Base-by-base conservation (phyloP, 306 rosid species). In the Dalbergia oliveri region DNA sequence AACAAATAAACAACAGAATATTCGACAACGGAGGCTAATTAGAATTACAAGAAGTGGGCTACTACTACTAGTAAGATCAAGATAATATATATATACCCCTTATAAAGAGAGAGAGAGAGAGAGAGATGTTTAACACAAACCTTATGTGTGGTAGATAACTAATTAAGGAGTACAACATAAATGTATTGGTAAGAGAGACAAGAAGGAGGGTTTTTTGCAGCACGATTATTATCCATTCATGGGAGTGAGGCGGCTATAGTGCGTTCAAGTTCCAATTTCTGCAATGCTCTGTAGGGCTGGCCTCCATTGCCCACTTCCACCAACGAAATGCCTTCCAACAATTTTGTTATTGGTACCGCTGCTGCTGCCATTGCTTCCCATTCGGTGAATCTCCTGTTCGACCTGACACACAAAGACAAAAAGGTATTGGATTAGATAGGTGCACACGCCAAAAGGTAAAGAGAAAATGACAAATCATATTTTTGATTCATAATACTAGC, bases 241-340 rank as follows among this genome's bases (percentile, higher is more conserved):
- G 69, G 53, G 53, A 50, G 72, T 58, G 76, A 78, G 56, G 5
- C 54, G 78, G n/a, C 7, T 26, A 26, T 2, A 26, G 31, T 26
- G 79, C 35, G 49, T 78, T 93, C 89, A 90, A 78, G 85, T 91
- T 82, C 97, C 97, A 83, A 89, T 15, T 87, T 94, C 98, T 89
- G 85, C 89, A 83, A 94, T 94, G 90, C 97, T 94, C 65, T 92
- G 98, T 86, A 94, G 89, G 50, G 97, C 92, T 84, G 98, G 98
- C 85, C 88, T 90, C 97, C 98, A 94, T 71, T 94, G 97, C 69
- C 91, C 89, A 78, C 93, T 80, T 16, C 79, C 87, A 74, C 89
- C 91, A 73, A 80, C 83, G 10, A 79, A 50, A 65, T 86, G 89
- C 83, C 89, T 92, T 72, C 89, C 93, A 80, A 84, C 78, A 13